A percentile compares a stretch with the other conserved stretches of the same genome.
Evolutionary conservation across 176 grass and related monocot species (phyloP).

Genomic region (Guadua angustifolia): DNA sequence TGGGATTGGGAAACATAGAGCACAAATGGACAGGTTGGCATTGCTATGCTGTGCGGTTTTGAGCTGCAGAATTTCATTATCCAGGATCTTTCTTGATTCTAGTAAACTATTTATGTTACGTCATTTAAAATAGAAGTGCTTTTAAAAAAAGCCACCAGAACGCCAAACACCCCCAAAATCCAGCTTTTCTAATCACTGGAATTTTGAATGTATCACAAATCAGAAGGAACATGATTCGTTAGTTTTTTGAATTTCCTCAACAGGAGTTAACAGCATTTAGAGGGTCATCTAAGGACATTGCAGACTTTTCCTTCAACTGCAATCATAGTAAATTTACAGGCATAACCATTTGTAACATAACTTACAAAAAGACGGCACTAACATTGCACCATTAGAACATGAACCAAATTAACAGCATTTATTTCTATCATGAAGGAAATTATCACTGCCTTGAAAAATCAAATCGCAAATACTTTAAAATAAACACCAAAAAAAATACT

Average conservation of each 20-base stretch:
- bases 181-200: slow-evolving; percentile 32
- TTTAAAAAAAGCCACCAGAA: background rate
- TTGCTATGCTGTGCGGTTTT: background rate
- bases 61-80: background rate
- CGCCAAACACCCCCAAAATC: background rate
- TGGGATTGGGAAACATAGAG: background rate
- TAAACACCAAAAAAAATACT: slow-evolving; percentile 6
- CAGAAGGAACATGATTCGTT: background rate
- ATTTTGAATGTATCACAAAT: slow-evolving; percentile 2
- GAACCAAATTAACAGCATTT: slow-evolving; percentile 4
- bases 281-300: background rate
- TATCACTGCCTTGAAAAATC: background rate
- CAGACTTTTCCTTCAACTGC: background rate
- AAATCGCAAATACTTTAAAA: background rate
- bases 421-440: slow-evolving; percentile 29
- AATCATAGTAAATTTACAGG: slow-evolving; percentile 5
- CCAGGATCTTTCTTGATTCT: background rate
- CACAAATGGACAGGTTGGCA: background rate
- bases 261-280: slow-evolving; percentile 7
- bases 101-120: slow-evolving; percentile 11
- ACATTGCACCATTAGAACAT: slow-evolving; percentile 21
- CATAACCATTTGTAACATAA: background rate
- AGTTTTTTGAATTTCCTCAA: background rate
- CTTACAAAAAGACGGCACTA: background rate
- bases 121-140: slow-evolving; percentile 8